These are phyloP conservation scores for Cladobotryum protrusum DNA, from an alignment of 2,329 filamentous ascomycete genomes.

Conservation along the genomic window DNA sequence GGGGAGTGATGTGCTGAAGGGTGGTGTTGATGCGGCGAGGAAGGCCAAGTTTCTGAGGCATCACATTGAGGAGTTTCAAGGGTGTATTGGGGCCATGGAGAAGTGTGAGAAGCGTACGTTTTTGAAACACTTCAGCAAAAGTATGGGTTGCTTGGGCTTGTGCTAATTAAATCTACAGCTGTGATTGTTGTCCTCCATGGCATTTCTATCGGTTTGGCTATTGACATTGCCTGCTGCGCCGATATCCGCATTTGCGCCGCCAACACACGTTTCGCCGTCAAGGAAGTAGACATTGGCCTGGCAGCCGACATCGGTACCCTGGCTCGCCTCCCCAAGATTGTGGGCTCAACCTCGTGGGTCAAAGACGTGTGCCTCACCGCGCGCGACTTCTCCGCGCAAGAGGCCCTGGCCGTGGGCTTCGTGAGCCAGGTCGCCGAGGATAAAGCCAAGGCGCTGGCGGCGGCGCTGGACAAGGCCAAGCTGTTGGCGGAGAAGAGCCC, in stretches of 20 bases:
- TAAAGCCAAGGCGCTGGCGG: conserved; percentile 57
- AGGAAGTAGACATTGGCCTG: conserved; percentile 77
- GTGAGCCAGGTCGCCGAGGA: conserved; percentile 58
- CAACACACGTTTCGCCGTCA: conserved; percentile 61
- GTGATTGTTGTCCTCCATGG: conserved; percentile 80
- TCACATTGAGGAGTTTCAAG: conserved; percentile 74
- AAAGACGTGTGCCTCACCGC: conserved; percentile 73
- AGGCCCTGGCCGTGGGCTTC: conserved; percentile 64
- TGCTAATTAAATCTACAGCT: conserved; percentile 37
- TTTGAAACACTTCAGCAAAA: conserved; percentile 11
- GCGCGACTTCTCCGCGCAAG: conserved; percentile 60
- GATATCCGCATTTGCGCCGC: conserved; percentile 63
- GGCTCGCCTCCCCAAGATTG: conserved; percentile 64
- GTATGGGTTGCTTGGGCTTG: no score
- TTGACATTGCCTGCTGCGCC: conserved; percentile 65
- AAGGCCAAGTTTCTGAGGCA: conserved; percentile 56
- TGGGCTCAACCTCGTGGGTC: conserved; percentile 66
- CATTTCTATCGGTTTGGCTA: conserved; percentile 68
- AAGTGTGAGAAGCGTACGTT: conserved; percentile 77
- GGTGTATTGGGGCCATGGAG: conserved; percentile 68
- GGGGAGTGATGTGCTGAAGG: conserved; percentile 39
- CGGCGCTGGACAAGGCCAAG: conserved; percentile 56
- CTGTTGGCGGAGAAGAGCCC: conserved; percentile 76
- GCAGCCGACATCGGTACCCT: conserved; percentile 76
- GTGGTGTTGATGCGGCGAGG: conserved; percentile 53